Evolutionary conservation across 805 yeast genomes (phyloP), one percentile per base, ranked within the genome.

Genomic region (Priceomyces melissophilus): DNA sequence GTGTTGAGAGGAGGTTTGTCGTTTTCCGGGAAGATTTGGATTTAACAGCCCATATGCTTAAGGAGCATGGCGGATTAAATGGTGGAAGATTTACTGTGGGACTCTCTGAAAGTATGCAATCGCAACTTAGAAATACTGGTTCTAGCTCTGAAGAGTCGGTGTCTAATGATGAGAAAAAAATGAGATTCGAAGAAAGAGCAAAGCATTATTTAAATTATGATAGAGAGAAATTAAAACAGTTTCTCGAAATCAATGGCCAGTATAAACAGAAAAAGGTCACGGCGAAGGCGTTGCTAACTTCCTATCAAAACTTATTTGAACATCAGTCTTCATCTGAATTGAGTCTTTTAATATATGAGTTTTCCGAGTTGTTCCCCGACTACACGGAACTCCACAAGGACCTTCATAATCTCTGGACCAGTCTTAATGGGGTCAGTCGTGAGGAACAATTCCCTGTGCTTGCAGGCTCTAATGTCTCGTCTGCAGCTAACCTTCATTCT

Each of bases 21-120:
- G 99, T 91, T 1, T 93, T 93, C 58, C 76, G 82, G 15, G 91
- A 88, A 46, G 93, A 86, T 39, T 62, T 89, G 41, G 97, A 89
- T 50, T 69, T 93, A 40, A 83, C 85, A 40, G 90, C 95, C 1
- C 99, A 93, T 61, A 82, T 88, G 81, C 63, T 88, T 35, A 78
- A 80, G 48, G 91, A 84, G 51, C 99, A 93, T 61, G 80, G 85
- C 2, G 76, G 76, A 4, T 49, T 82, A 2, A 64, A 73, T 32
- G 80, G 78, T 10, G 68, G 63, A 20, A 62, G 65, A 35, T 56
- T 70, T 10, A 58, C 76, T 3, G 34, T 43, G 12, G 74, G 77
- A 2, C 54, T 65, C 10, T 44, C 61, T 34, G 47, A 61, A 40
- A 69, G 70, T 17, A 79, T 73, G 49, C 81, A 75, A 38, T 77